Evolutionary conservation across 352 stramenopile genomes (phyloP), one percentile per base, ranked within the genome.

Genomic region (Pythium monospermum): DNA sequence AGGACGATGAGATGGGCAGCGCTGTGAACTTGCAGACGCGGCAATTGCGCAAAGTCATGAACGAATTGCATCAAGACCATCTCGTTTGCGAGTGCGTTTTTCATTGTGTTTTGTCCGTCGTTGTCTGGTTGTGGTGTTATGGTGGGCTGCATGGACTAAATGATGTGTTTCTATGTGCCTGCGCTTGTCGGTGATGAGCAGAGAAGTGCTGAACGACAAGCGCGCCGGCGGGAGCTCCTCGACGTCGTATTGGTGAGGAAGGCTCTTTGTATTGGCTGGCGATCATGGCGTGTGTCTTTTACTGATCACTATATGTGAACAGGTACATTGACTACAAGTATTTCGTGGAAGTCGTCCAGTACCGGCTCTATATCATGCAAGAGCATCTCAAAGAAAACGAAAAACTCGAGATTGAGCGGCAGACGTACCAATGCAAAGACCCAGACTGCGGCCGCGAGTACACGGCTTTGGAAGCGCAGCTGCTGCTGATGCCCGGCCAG

Each of bases 311-410:
- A 30, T 19, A n/a, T n/a, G n/a, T n/a, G n/a, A n/a, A n/a, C 51
- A 79, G 63, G 64, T 94, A 95, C 69, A 95, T 95, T 68, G 84
- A 95, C 72, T 95, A 93, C 77, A 95, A 95, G 61, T 91, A 95
- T 64, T 93, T 95, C 67, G 81, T 92, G 38, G 83, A 95, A 53
- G 83, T 95, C 49, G 81, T 95, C 50, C 80, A 89, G 58, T 95
- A 88, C 52, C 82, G 84, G 11, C 67, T 95, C 18, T 95, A 91
- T 61, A 49, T 94, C 35, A 95, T 95, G 73, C 76, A 90, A 50
- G 80, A 93, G 50, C 76, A 91, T 33, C 56, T 95, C 1, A 93
- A 91, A 53, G 83, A 93, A 54, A 83, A 63, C 50, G 84, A 95
- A 54, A 82, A 91, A 53, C 53, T 92, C 1, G 84, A 95, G 53